Conservation (phyloP, 768 basidiomycete genomes). For the Suillus lakei region DNA sequence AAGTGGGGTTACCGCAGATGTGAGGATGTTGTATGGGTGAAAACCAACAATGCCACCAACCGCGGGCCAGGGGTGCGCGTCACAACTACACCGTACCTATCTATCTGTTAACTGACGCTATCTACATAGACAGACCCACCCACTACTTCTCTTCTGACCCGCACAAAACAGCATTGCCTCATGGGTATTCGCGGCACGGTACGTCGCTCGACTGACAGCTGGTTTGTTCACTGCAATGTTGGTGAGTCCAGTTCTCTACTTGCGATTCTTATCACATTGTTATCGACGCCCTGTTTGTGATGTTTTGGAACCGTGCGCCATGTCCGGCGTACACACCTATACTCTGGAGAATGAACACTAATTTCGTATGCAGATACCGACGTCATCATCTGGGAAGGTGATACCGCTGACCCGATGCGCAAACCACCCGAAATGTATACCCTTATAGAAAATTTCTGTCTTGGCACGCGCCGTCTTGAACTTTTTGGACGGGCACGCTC, state of each 20-base stretch:
- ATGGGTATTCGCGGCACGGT: conserved; percentile 99
- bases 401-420: conserved; percentile 76
- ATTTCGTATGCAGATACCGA: conserved; percentile 75
- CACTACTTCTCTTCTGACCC: conserved; percentile 82
- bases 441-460: conserved; percentile 96
- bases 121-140: conserved; percentile 74
- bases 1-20: conserved; percentile 95
- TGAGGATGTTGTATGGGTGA: conserved; percentile 99
- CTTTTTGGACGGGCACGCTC: conserved; percentile 77
- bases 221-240: conserved; percentile 99
- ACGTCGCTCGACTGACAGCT: conserved; percentile 89
- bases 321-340: conserved; percentile 9
- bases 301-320: not conserved
- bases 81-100: not conserved
- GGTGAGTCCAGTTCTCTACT: conserved; percentile 52
- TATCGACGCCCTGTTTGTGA: conserved; percentile 12
- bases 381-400: conserved; percentile 96
- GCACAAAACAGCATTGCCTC: conserved; percentile 94
- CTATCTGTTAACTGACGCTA: not conserved
- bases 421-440: conserved; percentile 97
- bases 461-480: conserved; percentile 90
- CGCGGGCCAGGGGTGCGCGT: conserved; percentile 73
- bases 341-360: not conserved
- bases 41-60: conserved; percentile 79
- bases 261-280: conserved; percentile 7